Conservation (phyloP, 2,329 filamentous ascomycete genomes). For the Venturia asperata region DNA sequence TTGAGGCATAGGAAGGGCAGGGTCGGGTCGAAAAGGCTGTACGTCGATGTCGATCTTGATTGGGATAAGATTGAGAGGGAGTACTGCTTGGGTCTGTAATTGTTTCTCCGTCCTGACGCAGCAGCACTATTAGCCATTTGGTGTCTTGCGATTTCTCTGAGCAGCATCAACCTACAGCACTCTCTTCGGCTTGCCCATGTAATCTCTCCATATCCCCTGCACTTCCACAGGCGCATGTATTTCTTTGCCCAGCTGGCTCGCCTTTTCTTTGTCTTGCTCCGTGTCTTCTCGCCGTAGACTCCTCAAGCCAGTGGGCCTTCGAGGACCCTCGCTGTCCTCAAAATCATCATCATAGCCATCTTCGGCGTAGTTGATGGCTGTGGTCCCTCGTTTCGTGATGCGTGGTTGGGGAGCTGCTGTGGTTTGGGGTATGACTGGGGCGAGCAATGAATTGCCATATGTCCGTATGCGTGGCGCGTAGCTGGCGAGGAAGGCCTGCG, state of each 20-base stretch:
- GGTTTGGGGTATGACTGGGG: constrained; percentile 68
- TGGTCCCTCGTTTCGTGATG: constrained; percentile 95
- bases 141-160: not conserved
- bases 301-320: constrained; percentile 69
- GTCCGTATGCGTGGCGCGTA: constrained; percentile 85
- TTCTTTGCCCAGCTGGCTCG: constrained; percentile 79
- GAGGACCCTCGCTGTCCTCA: constrained; percentile 63
- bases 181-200: constrained; percentile 70
- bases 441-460: constrained; percentile 87
- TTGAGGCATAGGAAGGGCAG: constrained; percentile 57
- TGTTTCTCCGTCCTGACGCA: constrained; percentile 50
- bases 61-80: constrained; percentile 86
- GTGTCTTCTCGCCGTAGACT: constrained; percentile 73
- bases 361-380: constrained; percentile 95
- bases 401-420: constrained; percentile 62
- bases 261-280: constrained; percentile 55
- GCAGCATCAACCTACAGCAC: constrained; percentile 38
- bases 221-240: constrained; percentile 69
- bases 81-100: constrained; percentile 57
- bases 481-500: constrained; percentile 83
- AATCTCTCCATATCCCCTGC: constrained; percentile 89
- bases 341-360: constrained; percentile 85
- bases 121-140: constrained; percentile 10
- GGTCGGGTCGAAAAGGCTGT: constrained; percentile 62
- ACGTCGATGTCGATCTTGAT: constrained; percentile 96